phyloP scores from a whole-genome alignment of 2,329 filamentous ascomycete species.

The Fusarium mangiferae region DNA sequence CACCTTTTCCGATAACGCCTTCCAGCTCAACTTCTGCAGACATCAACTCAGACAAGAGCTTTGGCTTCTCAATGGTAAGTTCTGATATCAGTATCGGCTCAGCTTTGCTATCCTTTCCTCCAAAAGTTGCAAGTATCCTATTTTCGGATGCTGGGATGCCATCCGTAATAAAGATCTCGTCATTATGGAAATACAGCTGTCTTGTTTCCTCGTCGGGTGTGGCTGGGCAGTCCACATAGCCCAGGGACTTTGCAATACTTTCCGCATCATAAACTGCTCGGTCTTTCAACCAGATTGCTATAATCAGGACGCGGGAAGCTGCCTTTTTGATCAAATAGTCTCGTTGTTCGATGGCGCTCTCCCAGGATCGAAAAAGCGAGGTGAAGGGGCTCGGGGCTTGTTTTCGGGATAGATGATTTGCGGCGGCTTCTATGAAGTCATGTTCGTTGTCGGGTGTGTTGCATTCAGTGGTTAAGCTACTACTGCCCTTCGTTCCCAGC shows the following conservation, averaged over 20 bases:
- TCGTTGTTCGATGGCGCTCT: neutral
- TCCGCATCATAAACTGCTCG: neutral
- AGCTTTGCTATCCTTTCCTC: rapidly evolving
- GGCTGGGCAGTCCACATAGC: neutral
- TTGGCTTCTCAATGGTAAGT: neutral
- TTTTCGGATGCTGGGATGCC: neutral
- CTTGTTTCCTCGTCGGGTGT: neutral
- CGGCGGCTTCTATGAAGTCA: neutral
- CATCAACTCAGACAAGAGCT: neutral
- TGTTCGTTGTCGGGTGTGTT: neutral
- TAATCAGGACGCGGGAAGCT: neutral
- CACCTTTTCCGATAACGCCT: too few species aligned
- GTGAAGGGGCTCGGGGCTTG: neutral
- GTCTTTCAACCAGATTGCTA: neutral
- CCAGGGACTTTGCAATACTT: neutral
- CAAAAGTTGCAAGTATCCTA: neutral
- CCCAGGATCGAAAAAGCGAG: neutral
- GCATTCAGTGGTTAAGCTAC: neutral
- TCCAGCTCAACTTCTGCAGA: neutral
- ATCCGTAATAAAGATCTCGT: neutral
- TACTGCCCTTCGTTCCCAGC: neutral
- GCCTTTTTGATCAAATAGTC: neutral
- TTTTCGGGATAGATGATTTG: neutral
- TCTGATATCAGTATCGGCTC: neutral
- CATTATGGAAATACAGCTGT: neutral